These are phyloP conservation scores for Fusarium ramigenum DNA, from an alignment of 2,329 filamentous ascomycete species.

Conservation along the genomic window DNA sequence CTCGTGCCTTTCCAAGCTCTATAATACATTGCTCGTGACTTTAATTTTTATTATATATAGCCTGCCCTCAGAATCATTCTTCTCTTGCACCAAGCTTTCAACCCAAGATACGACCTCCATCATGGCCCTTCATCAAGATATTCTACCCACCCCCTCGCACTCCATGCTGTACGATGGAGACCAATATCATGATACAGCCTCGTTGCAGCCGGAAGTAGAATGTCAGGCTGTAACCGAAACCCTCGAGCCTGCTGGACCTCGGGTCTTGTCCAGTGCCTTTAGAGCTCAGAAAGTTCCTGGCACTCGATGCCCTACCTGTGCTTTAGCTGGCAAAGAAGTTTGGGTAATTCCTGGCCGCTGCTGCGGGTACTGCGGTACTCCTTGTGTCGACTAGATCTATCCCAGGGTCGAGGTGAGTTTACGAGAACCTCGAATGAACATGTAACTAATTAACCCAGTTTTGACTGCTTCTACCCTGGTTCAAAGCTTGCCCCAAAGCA, in stretches of 20 bases:
- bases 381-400: conserved; percentile 43
- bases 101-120: neutral
- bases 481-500: neutral
- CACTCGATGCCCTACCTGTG: conserved; percentile 62
- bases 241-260: neutral
- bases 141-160: neutral
- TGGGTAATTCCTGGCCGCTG: conserved; percentile 65
- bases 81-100: neutral
- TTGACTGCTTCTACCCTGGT: neutral
- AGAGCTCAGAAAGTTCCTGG: conserved; percentile 53
- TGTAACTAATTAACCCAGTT: conserved; percentile 2
- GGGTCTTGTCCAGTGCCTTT: neutral
- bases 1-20: conserved; percentile 17
- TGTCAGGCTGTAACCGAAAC: neutral
- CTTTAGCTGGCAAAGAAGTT: conserved; percentile 58
- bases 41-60: conserved; percentile 1
- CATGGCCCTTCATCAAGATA: conserved; percentile 22
- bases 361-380: conserved; percentile 62
- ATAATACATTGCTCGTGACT: conserved; percentile 25
- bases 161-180: neutral
- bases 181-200: neutral
- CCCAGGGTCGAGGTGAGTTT: conserved; percentile 8
- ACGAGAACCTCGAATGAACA: neutral
- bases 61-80: neutral
- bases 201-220: neutral